Evolutionary conservation across 768 basidiomycete species (phyloP).

Genomic region (Suillus plorans): DNA sequence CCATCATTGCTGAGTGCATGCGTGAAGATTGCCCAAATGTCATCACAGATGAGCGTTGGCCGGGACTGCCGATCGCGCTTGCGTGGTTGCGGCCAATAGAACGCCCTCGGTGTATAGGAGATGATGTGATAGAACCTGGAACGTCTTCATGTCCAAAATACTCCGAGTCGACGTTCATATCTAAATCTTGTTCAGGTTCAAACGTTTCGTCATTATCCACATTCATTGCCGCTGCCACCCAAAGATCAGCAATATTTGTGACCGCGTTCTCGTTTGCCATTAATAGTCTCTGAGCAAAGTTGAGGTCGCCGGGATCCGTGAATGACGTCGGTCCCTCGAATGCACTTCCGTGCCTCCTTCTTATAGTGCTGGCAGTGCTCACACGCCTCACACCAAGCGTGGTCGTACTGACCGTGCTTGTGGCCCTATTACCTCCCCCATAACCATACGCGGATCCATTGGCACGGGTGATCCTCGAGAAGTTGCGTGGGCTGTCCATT

Average conservation of each 20-base stretch:
- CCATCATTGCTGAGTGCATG: slow-evolving; percentile 25
- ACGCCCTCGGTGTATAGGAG: slow-evolving; percentile 18
- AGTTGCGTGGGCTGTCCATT: slow-evolving; percentile 45
- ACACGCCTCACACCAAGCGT: slow-evolving; percentile 45
- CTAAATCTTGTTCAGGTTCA: slow-evolving; percentile 23
- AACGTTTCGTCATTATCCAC: slow-evolving; percentile 77
- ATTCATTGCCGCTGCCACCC: slow-evolving; percentile 97
- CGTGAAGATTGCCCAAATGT: slow-evolving; percentile 26
- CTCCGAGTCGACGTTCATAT: slow-evolving; percentile 50
- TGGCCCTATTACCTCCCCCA: slow-evolving; percentile 48
- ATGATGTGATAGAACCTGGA: slow-evolving; percentile 12
- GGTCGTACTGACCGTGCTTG: slow-evolving; percentile 51
- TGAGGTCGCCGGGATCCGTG: slow-evolving; percentile 55
- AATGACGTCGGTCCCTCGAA: slow-evolving; percentile 42
- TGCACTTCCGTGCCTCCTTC: slow-evolving; percentile 52
- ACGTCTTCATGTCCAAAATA: slow-evolving; percentile 32
- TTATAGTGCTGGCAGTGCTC: slow-evolving; percentile 52
- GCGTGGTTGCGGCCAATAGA: slow-evolving; percentile 12
- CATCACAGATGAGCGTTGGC: slow-evolving; percentile 23
- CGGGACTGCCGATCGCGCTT: slow-evolving; percentile 14
- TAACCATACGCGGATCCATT: slow-evolving; percentile 86
- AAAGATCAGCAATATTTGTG: slow-evolving; percentile 92
- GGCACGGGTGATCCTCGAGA: slow-evolving; percentile 55
- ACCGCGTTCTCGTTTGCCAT: slow-evolving; percentile 96
- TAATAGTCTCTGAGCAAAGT: slow-evolving; percentile 84